Conservation (phyloP, 805 yeast species). For the Candida glaebosa region DNA sequence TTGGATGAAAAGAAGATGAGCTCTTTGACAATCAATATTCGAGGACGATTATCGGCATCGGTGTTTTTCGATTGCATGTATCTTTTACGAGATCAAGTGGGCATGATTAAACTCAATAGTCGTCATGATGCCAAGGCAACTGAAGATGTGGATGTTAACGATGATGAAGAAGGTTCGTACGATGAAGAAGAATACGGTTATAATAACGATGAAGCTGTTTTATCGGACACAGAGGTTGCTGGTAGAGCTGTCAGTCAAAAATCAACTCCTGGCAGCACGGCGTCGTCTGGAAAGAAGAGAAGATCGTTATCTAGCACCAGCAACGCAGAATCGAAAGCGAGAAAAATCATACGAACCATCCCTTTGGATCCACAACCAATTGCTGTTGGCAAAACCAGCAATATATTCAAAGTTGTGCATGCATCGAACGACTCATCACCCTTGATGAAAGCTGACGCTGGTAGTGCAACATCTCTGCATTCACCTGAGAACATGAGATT, state of each 20-base stretch:
- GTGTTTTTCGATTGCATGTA: slow-evolving; percentile 89
- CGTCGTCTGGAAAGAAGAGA: slow-evolving; percentile 34
- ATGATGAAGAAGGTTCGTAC: slow-evolving; percentile 23
- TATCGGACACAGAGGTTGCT: slow-evolving; percentile 16
- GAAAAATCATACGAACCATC: slow-evolving; percentile 71
- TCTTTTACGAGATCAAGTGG: slow-evolving; percentile 80
- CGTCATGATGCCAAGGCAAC: slow-evolving; percentile 19
- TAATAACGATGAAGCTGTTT: slow-evolving; percentile 18
- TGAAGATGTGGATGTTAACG: slow-evolving; percentile 25
- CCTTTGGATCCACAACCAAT: slow-evolving; percentile 86
- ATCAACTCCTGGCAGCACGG: slow-evolving; percentile 37
- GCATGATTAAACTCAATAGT: slow-evolving; percentile 64
- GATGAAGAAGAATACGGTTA: slow-evolving; percentile 21
- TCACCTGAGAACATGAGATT: neutral
- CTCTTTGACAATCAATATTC: slow-evolving; percentile 50
- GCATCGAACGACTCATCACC: slow-evolving; percentile 33
- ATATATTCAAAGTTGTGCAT: slow-evolving; percentile 37
- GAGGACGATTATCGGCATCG: slow-evolving; percentile 88
- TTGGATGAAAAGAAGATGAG: slow-evolving; percentile 52
- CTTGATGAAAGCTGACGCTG: slow-evolving; percentile 10
- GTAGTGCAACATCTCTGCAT: slow-evolving; percentile 9
- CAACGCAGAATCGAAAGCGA: slow-evolving; percentile 68
- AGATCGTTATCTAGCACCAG: slow-evolving; percentile 52
- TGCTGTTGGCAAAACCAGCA: slow-evolving; percentile 34
- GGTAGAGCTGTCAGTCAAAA: slow-evolving; percentile 21